phyloP scores from a whole-genome alignment of 108 stramenopile genomes.

The Skeletonema marinoi region DNA sequence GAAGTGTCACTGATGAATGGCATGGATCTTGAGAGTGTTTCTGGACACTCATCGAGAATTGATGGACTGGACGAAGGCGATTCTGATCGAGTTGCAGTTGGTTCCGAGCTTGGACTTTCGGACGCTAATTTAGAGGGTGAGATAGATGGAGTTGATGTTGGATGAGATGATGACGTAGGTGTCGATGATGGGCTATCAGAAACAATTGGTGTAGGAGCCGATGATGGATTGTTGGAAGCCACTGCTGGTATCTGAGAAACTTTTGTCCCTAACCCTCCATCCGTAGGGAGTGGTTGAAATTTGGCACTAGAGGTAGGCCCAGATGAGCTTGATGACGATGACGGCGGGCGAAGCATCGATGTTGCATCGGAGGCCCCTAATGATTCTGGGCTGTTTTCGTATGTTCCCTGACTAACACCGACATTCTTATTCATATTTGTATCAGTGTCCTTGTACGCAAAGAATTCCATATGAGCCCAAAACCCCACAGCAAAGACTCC shows the following conservation, averaged over 20 bases:
- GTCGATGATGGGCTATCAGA: not conserved
- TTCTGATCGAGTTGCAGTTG: slow-evolving; percentile 15
- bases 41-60: slow-evolving; percentile 23
- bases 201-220: not conserved
- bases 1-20: slow-evolving; percentile 13
- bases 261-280: not conserved
- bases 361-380: not conserved
- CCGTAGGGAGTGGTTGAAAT: not conserved
- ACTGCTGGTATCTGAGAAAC: slow-evolving; percentile 3
- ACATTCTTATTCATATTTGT: not conserved
- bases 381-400: not conserved
- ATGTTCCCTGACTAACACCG: not conserved
- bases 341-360: not conserved
- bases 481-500: not conserved
- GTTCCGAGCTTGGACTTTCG: slow-evolving; percentile 1
- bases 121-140: not conserved
- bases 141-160: slow-evolving; percentile 4
- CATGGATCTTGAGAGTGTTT: slow-evolving; percentile 10
- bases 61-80: slow-evolving; percentile 25
- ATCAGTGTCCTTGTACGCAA: not conserved
- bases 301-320: not conserved
- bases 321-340: not conserved
- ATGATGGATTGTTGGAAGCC: not conserved
- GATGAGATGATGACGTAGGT: slow-evolving; percentile 1
- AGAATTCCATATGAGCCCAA: not conserved